These are phyloP conservation scores for Litchi chinensis DNA, from an alignment of 345 rosid genomes.

Conservation along the genomic window DNA sequence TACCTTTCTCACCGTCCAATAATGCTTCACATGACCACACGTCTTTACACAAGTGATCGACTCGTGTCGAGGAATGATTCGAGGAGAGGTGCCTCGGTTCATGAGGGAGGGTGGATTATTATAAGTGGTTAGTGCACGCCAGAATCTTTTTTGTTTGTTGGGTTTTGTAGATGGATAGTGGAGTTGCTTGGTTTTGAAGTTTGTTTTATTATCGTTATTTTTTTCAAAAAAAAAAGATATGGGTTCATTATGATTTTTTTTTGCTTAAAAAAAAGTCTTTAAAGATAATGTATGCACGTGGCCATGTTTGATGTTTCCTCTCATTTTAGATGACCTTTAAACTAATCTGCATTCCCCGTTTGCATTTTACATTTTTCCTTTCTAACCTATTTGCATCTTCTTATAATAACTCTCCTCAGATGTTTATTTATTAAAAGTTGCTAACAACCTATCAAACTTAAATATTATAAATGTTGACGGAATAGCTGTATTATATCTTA, in stretches of 20 bases:
- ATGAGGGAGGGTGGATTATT: conserved; percentile 29
- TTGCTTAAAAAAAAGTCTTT: background rate
- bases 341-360: background rate
- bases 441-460: too few species aligned
- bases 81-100: conserved; percentile 33
- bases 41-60: conserved; percentile 38
- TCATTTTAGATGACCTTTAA: background rate
- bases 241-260: background rate
- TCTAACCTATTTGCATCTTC: background rate
- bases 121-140: conserved; percentile 55
- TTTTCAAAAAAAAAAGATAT: background rate
- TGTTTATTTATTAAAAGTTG: too few species aligned
- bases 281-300: conserved; percentile 36
- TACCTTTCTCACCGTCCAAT: conserved; percentile 56
- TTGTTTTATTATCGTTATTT: conserved; percentile 25
- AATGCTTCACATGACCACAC: conserved; percentile 53
- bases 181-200: conserved; percentile 52
- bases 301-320: conserved; percentile 20
- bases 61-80: conserved; percentile 30
- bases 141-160: conserved; percentile 39
- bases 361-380: background rate
- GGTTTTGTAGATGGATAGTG: conserved; percentile 22
- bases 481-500: too few species aligned
- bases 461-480: too few species aligned
- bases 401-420: background rate